Evolutionary conservation across 805 yeast genomes (phyloP).

Genomic region (Saturnispora gosingensis): DNA sequence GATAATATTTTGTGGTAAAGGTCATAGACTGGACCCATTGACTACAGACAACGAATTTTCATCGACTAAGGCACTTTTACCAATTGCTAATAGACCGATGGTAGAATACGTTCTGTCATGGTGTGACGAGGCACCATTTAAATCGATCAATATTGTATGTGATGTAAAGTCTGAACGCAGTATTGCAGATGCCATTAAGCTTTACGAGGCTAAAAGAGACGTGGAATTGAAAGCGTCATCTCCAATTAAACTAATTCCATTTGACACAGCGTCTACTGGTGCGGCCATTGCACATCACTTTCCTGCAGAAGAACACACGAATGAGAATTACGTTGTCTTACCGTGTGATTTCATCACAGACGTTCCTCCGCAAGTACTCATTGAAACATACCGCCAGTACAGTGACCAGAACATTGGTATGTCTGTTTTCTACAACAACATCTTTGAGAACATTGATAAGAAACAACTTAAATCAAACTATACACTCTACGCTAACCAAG

Average conservation of each 20-base stretch:
- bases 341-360: slow-evolving; percentile 95
- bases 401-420: slow-evolving; percentile 61
- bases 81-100: slow-evolving; percentile 86
- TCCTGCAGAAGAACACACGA: slow-evolving; percentile 1
- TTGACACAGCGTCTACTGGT: slow-evolving; percentile 53
- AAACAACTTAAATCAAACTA: slow-evolving; percentile 61
- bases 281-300: slow-evolving; percentile 36
- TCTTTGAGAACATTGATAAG: slow-evolving; percentile 67
- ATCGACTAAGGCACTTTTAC: slow-evolving; percentile 74
- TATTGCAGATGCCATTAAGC: slow-evolving; percentile 40
- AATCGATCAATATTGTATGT: slow-evolving; percentile 51
- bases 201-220: slow-evolving; percentile 35
- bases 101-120: slow-evolving; percentile 80
- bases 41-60: slow-evolving; percentile 55
- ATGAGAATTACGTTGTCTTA: slow-evolving; percentile 59
- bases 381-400: slow-evolving; percentile 74
- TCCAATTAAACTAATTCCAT: slow-evolving; percentile 33
- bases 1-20: slow-evolving; percentile 80
- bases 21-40: slow-evolving; percentile 64
- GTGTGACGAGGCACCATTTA: slow-evolving; percentile 84
- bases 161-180: slow-evolving; percentile 38
- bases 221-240: slow-evolving; percentile 25
- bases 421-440: slow-evolving; percentile 67
- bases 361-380: slow-evolving; percentile 79
- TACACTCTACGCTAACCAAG: slow-evolving; percentile 49